A percentile compares a stretch with the other conserved stretches of the same genome.
These are phyloP conservation scores for Paralagenidium karlingii DNA, from an alignment of 352 stramenopile species.

Conservation along the genomic window DNA sequence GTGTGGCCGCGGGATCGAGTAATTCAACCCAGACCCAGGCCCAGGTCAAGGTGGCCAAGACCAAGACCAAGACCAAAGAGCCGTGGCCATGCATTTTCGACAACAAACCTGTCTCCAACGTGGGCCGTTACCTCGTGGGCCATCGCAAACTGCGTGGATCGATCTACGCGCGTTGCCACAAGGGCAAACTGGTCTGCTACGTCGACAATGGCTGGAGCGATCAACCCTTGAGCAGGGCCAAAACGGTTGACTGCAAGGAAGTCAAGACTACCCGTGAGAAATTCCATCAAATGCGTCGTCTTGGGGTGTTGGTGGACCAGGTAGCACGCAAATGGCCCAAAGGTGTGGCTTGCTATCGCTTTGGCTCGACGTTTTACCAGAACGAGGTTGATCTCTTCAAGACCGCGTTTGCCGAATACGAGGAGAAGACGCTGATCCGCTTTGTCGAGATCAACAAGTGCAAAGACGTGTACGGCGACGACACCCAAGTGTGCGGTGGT, in stretches of 20 bases:
- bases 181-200: not conserved
- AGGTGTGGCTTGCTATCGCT: constrained; percentile 6
- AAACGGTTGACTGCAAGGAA: too few relatives aligned
- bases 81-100: too few relatives aligned
- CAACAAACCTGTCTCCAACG: too few relatives aligned
- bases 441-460: constrained; percentile 6
- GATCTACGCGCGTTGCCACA: constrained; percentile 1
- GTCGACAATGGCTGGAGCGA: constrained; percentile 2
- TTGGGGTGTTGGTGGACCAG: constrained; percentile 1
- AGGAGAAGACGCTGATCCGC: constrained; percentile 3
- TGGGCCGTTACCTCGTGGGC: constrained; percentile 2
- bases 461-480: not conserved
- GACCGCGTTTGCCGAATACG: constrained; percentile 4
- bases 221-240: too few relatives aligned
- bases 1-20: too few relatives aligned
- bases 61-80: too few relatives aligned
- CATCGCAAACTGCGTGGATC: not conserved
- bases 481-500: constrained; percentile 6
- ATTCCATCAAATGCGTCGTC: too few relatives aligned
- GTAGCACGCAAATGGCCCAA: constrained; percentile 3
- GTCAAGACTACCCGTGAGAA: too few relatives aligned
- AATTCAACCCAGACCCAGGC: too few relatives aligned
- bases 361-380: constrained; percentile 2
- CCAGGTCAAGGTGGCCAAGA: too few relatives aligned
- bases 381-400: not conserved